A percentile compares a stretch with the other conserved stretches of the same genome.
phyloP scores from a whole-genome alignment of 1,284 basidiomycete genomes.

The Apiotrichum gamsii region DNA sequence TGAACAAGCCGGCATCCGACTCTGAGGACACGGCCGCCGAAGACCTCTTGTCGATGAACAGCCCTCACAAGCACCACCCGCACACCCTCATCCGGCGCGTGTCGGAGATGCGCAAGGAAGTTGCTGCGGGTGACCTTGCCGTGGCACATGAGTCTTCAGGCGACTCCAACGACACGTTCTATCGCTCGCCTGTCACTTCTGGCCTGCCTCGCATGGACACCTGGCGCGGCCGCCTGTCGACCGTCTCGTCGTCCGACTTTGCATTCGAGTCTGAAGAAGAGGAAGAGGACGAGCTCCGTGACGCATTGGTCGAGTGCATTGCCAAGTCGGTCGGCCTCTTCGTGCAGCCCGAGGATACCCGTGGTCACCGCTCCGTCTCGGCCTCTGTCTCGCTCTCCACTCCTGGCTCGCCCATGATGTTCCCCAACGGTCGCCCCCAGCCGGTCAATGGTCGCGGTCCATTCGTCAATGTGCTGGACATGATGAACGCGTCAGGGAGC shows the following conservation, averaged over 20 bases:
- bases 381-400: slow-evolving; percentile 38
- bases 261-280: slow-evolving; percentile 18
- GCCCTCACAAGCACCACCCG: slow-evolving; percentile 11
- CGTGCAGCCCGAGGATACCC: slow-evolving; percentile 35
- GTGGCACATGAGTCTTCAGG: slow-evolving; percentile 42
- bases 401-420: slow-evolving; percentile 44
- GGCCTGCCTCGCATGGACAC: slow-evolving; percentile 43
- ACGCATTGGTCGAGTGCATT: slow-evolving; percentile 94
- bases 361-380: neutral
- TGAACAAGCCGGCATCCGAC: neutral
- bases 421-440: slow-evolving; percentile 44
- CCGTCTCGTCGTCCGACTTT: neutral
- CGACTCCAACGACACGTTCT: slow-evolving; percentile 34
- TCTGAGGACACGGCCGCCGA: slow-evolving; percentile 5
- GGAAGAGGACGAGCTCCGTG: slow-evolving; percentile 64
- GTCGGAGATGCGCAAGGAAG: slow-evolving; percentile 42
- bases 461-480: slow-evolving; percentile 78
- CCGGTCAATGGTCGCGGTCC: slow-evolving; percentile 53
- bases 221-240: slow-evolving; percentile 9
- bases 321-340: slow-evolving; percentile 93
- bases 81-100: slow-evolving; percentile 22
- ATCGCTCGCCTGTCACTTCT: slow-evolving; percentile 40
- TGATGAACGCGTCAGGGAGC: slow-evolving; percentile 46
- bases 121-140: slow-evolving; percentile 52
- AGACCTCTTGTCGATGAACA: neutral